Evolutionary conservation across 257 asterid genomes (phyloP).

Genomic region (Eucommia ulmoides): DNA sequence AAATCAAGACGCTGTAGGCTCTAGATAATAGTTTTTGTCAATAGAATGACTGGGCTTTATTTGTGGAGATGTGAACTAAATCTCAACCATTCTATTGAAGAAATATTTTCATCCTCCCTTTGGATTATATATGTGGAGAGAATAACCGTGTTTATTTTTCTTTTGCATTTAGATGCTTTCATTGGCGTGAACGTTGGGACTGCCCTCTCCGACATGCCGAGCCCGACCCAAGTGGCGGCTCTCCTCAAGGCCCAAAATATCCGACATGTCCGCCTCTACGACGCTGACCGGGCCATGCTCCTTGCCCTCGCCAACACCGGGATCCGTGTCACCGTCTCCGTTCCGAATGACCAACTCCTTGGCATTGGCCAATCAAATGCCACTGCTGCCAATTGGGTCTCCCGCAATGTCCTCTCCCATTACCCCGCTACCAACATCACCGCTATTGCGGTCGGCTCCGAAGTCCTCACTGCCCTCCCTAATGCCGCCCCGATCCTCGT

Average conservation of each 20-base stretch:
- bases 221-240: not conserved
- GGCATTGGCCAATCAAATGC: not conserved
- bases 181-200: not conserved
- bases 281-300: not conserved
- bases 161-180: not conserved
- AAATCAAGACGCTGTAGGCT: not conserved
- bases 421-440: slow-evolving; percentile 81
- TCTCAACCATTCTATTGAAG: too few species aligned
- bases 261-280: not conserved
- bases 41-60: not conserved
- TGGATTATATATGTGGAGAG: too few species aligned
- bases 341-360: not conserved
- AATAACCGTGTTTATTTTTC: not conserved
- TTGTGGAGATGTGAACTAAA: not conserved
- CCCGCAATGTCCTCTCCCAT: slow-evolving; percentile 56
- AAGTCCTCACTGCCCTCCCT: slow-evolving; percentile 58
- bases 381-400: slow-evolving; percentile 48
- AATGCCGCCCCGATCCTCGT: slow-evolving; percentile 75
- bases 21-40: not conserved
- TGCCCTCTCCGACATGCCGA: not conserved
- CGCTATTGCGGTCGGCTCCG: slow-evolving; percentile 75
- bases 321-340: not conserved
- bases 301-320: not conserved
- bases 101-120: not conserved
- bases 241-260: not conserved